A percentile compares a stretch with the other conserved stretches of the same genome.
phyloP scores from a whole-genome alignment of 495 filamentous ascomycete species.

The Xylaria scruposa region DNA sequence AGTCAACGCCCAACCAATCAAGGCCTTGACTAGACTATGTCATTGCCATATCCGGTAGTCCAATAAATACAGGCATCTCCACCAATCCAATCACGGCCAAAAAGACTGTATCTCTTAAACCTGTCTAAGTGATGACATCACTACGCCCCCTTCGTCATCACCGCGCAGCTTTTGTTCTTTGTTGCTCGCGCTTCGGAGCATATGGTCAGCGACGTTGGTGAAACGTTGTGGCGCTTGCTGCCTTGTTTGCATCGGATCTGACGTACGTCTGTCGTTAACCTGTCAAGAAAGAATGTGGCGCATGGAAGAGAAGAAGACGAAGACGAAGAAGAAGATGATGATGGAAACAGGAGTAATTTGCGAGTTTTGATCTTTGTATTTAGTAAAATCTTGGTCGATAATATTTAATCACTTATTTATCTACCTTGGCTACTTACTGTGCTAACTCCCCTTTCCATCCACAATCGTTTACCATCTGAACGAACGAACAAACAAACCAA shows the following conservation, averaged over 20 bases:
- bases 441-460: not conserved
- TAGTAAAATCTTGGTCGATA: not conserved
- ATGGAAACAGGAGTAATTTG: not conserved
- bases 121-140: slow-evolving; percentile 15
- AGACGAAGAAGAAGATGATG: not conserved
- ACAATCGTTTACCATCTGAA: not conserved
- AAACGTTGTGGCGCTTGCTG: not conserved
- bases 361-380: not conserved
- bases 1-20: not conserved
- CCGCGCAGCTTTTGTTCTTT: not conserved
- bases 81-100: not conserved
- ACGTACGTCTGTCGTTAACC: slow-evolving; percentile 6
- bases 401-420: not conserved
- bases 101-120: not conserved
- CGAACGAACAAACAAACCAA: not conserved
- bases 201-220: not conserved
- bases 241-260: slow-evolving; percentile 17
- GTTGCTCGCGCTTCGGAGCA: not conserved
- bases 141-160: slow-evolving; percentile 9
- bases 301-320: not conserved
- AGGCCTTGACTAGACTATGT: not conserved
- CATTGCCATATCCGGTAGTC: not conserved
- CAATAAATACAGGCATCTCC: not conserved
- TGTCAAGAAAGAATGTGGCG: not conserved
- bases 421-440: not conserved